Conservation (phyloP, 495 filamentous ascomycete genomes). For the Hypoxylon perforatum region DNA sequence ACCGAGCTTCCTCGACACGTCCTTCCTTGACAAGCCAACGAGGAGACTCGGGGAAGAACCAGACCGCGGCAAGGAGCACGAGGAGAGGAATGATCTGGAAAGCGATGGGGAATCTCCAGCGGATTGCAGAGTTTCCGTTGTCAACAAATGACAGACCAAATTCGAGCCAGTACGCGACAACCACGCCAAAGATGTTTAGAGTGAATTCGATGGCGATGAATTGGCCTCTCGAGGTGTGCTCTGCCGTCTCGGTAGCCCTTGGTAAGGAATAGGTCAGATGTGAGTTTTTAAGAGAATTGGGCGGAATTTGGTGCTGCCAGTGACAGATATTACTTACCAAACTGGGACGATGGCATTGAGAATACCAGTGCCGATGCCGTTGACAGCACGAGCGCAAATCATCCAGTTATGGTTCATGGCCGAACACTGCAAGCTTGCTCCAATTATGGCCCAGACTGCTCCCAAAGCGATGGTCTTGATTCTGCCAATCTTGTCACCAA, state of each 20-base stretch:
- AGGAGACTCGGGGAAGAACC: conserved; percentile 74
- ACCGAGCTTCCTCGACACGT: conserved; percentile 69
- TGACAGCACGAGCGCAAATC: conserved; percentile 73
- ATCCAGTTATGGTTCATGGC: conserved; percentile 77
- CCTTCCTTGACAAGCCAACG: conserved; percentile 73
- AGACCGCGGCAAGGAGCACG: conserved; percentile 61
- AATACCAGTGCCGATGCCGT: conserved; percentile 79
- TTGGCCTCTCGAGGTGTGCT: conserved; percentile 74
- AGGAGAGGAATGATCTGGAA: conserved; percentile 76
- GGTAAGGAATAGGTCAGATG: conserved; percentile 6
- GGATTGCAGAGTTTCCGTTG: conserved; percentile 64
- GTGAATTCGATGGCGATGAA: conserved; percentile 81
- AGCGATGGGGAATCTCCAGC: conserved; percentile 76
- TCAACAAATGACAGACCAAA: conserved; percentile 69
- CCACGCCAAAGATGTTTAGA: conserved; percentile 78
- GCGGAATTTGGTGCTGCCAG: not conserved
- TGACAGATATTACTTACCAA: conserved; percentile 48
- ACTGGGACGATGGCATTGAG: conserved; percentile 78
- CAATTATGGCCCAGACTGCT: conserved; percentile 66
- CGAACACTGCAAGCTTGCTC: conserved; percentile 69
- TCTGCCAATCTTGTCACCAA: conserved; percentile 70
- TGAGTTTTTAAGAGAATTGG: not conserved
- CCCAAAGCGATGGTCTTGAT: conserved; percentile 71
- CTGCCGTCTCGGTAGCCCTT: conserved; percentile 72
- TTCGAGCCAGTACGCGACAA: conserved; percentile 78